Percentiles rank a stretch among this genome's conserved stretches.
Conservation (phyloP, 495 filamentous ascomycete species). For the Melanomma pulvis-pyrius region DNA sequence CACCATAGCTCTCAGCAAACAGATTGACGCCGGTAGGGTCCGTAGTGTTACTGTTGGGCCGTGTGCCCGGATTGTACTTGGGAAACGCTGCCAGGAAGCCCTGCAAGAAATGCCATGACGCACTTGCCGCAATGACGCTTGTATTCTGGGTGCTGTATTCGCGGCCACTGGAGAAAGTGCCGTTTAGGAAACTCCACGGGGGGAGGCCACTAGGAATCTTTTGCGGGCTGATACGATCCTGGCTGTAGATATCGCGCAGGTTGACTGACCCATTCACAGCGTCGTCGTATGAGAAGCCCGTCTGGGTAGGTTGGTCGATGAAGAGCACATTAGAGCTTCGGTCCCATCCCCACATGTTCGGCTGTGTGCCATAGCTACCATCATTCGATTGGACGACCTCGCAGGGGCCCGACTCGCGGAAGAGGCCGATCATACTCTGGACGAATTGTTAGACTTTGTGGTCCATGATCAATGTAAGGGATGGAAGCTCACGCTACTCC, state of each 20-base stretch:
- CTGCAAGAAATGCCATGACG: conserved; percentile 73
- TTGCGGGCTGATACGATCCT: conserved; percentile 30
- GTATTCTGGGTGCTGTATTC: conserved; percentile 62
- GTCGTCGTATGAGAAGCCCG: conserved; percentile 50
- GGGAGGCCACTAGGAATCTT: conserved; percentile 41
- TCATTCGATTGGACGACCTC: conserved; percentile 45
- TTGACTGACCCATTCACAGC: conserved; percentile 46
- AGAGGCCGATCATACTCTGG: conserved; percentile 31
- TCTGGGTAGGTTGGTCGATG: conserved; percentile 49
- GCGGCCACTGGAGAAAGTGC: conserved; percentile 64
- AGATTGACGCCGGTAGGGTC: conserved; percentile 50
- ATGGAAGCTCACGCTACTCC: conserved; percentile 18
- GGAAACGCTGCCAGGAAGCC: conserved; percentile 67
- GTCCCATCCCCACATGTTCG: conserved; percentile 47
- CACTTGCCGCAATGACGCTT: conserved; percentile 63
- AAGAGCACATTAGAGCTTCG: conserved; percentile 48
- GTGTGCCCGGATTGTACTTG: conserved; percentile 60
- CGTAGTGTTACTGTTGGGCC: conserved; percentile 47
- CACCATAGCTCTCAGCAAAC: conserved; percentile 54
- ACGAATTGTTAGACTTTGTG: background rate
- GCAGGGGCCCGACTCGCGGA: conserved; percentile 42
- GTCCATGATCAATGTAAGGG: no score
- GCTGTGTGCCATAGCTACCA: conserved; percentile 45
- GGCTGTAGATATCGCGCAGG: no score
- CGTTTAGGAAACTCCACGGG: conserved; percentile 57